Evolutionary conservation across 306 rosid genomes (phyloP).

Genomic region (Morella rubra): DNA sequence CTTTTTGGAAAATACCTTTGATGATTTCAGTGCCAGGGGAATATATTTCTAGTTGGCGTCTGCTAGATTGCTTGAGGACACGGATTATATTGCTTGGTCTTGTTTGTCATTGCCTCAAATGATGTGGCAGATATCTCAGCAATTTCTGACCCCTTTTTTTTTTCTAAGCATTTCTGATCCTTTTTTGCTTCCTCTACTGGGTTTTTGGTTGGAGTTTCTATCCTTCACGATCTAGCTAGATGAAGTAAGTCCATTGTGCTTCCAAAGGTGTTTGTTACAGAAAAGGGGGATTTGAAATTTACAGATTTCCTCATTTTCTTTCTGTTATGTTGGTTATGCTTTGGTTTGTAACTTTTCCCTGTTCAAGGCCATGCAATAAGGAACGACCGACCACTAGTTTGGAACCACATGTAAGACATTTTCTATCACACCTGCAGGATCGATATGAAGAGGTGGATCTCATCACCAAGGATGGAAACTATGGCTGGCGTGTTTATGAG

Average conservation of each 20-base stretch:
- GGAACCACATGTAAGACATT: constrained; percentile 9
- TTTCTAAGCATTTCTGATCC: no score
- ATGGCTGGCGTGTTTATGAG: constrained; percentile 88
- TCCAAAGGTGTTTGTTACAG: not conserved
- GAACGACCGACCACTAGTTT: no score
- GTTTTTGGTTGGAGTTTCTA: not conserved
- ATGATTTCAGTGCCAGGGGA: not conserved
- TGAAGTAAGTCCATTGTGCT: constrained; percentile 1
- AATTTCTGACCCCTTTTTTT: not conserved
- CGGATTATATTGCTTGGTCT: not conserved
- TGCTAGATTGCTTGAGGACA: no score
- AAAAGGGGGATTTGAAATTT: not conserved
- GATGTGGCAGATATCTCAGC: not conserved
- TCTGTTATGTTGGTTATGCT: not conserved
- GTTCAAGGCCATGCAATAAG: no score
- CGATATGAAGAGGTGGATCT: constrained; percentile 84
- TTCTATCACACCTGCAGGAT: constrained; percentile 54
- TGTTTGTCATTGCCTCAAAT: not conserved
- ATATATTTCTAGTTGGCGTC: not conserved
- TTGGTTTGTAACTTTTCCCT: no score
- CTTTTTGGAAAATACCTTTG: not conserved
- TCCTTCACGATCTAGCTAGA: not conserved
- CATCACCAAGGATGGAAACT: constrained; percentile 94
- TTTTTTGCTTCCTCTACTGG: not conserved
- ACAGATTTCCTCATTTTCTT: not conserved